Evolutionary conservation across 1,139 yeast species (phyloP), one percentile per base, ranked within the genome.

Genomic region (Suhomyces yuchorum): DNA sequence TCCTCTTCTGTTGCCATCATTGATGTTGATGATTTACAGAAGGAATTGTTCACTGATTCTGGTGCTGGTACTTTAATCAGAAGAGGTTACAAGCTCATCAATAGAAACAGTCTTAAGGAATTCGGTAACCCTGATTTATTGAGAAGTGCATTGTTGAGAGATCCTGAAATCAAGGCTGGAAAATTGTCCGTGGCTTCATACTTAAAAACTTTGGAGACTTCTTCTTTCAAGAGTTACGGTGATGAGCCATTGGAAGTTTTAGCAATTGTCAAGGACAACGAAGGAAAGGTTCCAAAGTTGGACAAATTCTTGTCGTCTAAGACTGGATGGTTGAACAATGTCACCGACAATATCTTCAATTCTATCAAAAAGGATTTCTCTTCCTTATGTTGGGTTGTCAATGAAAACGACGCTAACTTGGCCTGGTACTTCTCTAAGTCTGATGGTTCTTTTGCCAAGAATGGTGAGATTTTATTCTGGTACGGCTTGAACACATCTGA

Each of bases 61-160:
- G 99, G 99, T 68, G 99, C 99, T 41, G 99, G 99, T 63, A 93
- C 99, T 44, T 79, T 93, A 74, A 91, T 93, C 61, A 87, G 99
- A 79, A 84, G 99, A 69, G 99, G 99, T 53, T 90, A 93, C 74
- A 90, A 90, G 71, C 79, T 93, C 57, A 71, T 86, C 50, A 85
- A 85, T 60, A 82, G 89, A 66, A 77, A 79, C 56, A 80, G 86
- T 38, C 74, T 90, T 51, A 72, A 75, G 44, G 93, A 89, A 52
- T 90, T 92, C 65, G 80, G 88, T 36, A 81, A 87, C 59, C 84
- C 85, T 12, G 97, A 89, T 63, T 73, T 83, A 47, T 79, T 92
- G 59, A 81, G 96, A 70, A 68, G 77, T 44, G 95, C 93, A 18
- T 77, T 92, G 51, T 80, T 82, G 61, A 81, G 91, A 66, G 96